Conservation (phyloP, 768 basidiomycete genomes). For the Phlebiopsis flavidoalba region DNA sequence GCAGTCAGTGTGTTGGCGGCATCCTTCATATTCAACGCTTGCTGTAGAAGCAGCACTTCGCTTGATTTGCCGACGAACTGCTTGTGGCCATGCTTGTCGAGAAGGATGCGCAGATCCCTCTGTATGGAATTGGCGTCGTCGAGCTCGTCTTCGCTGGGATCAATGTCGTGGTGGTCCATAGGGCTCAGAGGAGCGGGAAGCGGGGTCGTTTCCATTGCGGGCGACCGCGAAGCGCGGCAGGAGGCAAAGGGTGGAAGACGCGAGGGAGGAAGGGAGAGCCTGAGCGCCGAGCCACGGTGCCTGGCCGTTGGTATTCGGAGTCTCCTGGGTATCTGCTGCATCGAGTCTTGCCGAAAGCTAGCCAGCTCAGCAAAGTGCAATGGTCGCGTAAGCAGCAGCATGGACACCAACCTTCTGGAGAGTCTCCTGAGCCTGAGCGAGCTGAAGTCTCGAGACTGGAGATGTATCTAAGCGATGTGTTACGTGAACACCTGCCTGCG, state of each 20-base stretch:
- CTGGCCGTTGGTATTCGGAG: background rate
- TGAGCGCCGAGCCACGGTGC: background rate
- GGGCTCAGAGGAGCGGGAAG: background rate
- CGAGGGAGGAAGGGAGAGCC: background rate
- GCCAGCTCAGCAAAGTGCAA: background rate
- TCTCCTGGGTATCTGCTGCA: background rate
- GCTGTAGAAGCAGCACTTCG: conserved; percentile 27
- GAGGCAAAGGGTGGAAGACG: background rate
- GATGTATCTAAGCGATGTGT: conserved; percentile 3
- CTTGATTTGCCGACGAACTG: conserved; percentile 33
- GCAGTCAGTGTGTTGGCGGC: conserved; percentile 13
- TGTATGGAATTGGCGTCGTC: conserved; percentile 14
- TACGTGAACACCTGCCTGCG: background rate
- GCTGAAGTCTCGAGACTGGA: conserved; percentile 9
- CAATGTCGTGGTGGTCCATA: background rate
- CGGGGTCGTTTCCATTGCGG: background rate
- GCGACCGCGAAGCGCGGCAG: background rate
- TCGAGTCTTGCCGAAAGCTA: conserved; percentile 3
- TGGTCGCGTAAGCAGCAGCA: background rate
- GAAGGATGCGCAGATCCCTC: conserved; percentile 14
- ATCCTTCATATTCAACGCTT: conserved; percentile 31
- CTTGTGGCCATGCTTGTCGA: conserved; percentile 8
- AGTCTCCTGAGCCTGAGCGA: conserved; percentile 6
- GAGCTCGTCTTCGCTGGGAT: conserved; percentile 14
- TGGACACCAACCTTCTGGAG: background rate